phyloP scores from a whole-genome alignment of 345 rosid species.

The Viola odorata region DNA sequence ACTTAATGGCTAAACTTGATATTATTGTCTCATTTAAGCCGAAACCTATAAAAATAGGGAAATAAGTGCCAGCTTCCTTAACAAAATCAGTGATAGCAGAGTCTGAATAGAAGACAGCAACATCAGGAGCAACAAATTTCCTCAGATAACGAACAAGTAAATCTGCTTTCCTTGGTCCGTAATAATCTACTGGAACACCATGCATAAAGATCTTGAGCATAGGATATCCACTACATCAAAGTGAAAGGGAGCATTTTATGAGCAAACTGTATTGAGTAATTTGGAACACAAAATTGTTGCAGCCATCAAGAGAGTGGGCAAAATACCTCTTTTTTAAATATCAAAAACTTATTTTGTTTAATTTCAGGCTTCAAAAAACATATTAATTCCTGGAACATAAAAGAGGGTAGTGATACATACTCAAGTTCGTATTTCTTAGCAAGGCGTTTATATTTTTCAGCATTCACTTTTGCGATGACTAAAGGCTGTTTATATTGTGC shows the following conservation, averaged over 20 bases:
- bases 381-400: neutral
- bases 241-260: neutral
- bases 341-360: neutral
- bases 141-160: slow-evolving; percentile 70
- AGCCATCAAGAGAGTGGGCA: too few species aligned
- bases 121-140: slow-evolving; percentile 92
- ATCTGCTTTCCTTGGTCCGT: slow-evolving; percentile 87
- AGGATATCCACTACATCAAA: slow-evolving; percentile 65
- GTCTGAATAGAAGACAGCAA: slow-evolving; percentile 64
- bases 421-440: slow-evolving; percentile 70
- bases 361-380: neutral
- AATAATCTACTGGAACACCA: slow-evolving; percentile 74
- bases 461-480: slow-evolving; percentile 75
- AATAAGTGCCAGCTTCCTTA: slow-evolving; percentile 59
- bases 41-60: slow-evolving; percentile 78
- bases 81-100: slow-evolving; percentile 53
- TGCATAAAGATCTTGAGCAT: slow-evolving; percentile 74
- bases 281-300: neutral
- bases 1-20: slow-evolving; percentile 49
- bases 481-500: slow-evolving; percentile 68
- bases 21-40: slow-evolving; percentile 55
- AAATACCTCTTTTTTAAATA: neutral
- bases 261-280: neutral
- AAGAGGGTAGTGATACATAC: slow-evolving; percentile 32
- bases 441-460: slow-evolving; percentile 64